Conservation (phyloP, 768 basidiomycete genomes). For the Trametes meyenii region DNA sequence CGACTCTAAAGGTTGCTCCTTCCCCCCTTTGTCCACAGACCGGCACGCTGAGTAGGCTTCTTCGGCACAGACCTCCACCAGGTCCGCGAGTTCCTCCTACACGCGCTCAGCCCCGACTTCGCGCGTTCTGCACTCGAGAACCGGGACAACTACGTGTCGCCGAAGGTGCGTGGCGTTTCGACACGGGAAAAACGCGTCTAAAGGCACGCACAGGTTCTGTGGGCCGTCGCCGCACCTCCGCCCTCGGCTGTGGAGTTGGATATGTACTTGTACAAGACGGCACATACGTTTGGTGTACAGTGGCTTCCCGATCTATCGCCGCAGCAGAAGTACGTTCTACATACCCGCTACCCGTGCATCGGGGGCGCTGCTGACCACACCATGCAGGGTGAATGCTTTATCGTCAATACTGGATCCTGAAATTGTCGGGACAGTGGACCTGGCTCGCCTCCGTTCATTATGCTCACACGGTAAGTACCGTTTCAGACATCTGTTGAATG, state of each 20-base stretch:
- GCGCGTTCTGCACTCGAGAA: slow-evolving; percentile 52
- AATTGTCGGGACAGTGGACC: slow-evolving; percentile 53
- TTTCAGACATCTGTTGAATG: slow-evolving; percentile 7
- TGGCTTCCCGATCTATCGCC: slow-evolving; percentile 67
- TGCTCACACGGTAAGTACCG: slow-evolving; percentile 61
- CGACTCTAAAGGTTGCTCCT: slow-evolving; percentile 56
- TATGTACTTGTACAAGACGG: slow-evolving; percentile 55
- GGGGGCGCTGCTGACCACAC: slow-evolving; percentile 2
- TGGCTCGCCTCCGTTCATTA: slow-evolving; percentile 55
- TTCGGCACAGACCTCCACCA: slow-evolving; percentile 53
- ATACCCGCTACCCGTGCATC: not conserved
- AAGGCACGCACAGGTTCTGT: slow-evolving; percentile 44
- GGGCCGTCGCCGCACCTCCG: slow-evolving; percentile 52
- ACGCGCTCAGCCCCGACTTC: slow-evolving; percentile 62
- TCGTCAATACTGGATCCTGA: slow-evolving; percentile 63
- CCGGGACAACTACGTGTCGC: slow-evolving; percentile 56
- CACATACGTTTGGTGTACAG: slow-evolving; percentile 51
- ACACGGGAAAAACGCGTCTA: not conserved
- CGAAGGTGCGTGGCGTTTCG: slow-evolving; percentile 39
- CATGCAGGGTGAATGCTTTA: slow-evolving; percentile 51
- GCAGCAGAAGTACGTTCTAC: slow-evolving; percentile 57
- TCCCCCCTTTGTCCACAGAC: not conserved
- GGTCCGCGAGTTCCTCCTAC: slow-evolving; percentile 56
- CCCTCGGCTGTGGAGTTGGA: slow-evolving; percentile 63
- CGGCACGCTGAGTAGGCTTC: not conserved